These are phyloP conservation scores for Cercospora nicotianae DNA, from an alignment of 2,329 filamentous ascomycete genomes.

Conservation along the genomic window DNA sequence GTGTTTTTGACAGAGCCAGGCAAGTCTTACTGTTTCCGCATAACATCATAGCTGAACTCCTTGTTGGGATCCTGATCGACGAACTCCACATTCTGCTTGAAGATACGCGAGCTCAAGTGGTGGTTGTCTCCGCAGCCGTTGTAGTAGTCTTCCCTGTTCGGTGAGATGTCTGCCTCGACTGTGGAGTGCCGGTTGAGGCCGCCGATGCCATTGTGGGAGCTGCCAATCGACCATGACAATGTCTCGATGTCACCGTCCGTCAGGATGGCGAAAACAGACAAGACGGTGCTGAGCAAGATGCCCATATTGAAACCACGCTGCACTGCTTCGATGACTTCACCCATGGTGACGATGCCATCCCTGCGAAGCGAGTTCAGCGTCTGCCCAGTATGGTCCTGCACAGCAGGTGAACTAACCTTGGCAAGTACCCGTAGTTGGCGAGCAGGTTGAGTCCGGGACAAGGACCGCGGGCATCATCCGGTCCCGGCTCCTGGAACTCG, in stretches of 20 bases:
- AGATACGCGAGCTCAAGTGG: conserved; percentile 35
- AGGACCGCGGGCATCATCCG: conserved; percentile 38
- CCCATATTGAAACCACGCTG: conserved; percentile 42
- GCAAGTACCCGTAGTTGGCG: conserved; percentile 46
- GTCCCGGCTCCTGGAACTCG: conserved; percentile 27
- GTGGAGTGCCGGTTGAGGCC: conserved; percentile 37
- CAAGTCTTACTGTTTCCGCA: conserved; percentile 31
- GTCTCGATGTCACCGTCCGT: conserved; percentile 34
- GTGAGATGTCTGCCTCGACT: conserved; percentile 35
- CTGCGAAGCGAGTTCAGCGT: neutral
- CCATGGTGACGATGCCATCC: conserved; percentile 33
- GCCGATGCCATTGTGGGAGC: conserved; percentile 28
- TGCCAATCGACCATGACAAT: conserved; percentile 34
- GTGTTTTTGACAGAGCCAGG: conserved; percentile 5
- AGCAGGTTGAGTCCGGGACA: conserved; percentile 45
- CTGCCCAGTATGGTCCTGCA: neutral
- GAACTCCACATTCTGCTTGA: conserved; percentile 36
- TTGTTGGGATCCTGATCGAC: conserved; percentile 26
- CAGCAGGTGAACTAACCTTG: conserved; percentile 39
- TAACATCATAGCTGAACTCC: conserved; percentile 32
- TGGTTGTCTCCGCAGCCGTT: conserved; percentile 38
- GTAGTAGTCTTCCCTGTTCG: conserved; percentile 41
- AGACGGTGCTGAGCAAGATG: conserved; percentile 40
- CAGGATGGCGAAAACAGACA: conserved; percentile 38
- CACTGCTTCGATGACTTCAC: conserved; percentile 39